These are phyloP conservation scores for Berberis vulgaris DNA, from an alignment of 164 flowering plant species.

Conservation along the genomic window DNA sequence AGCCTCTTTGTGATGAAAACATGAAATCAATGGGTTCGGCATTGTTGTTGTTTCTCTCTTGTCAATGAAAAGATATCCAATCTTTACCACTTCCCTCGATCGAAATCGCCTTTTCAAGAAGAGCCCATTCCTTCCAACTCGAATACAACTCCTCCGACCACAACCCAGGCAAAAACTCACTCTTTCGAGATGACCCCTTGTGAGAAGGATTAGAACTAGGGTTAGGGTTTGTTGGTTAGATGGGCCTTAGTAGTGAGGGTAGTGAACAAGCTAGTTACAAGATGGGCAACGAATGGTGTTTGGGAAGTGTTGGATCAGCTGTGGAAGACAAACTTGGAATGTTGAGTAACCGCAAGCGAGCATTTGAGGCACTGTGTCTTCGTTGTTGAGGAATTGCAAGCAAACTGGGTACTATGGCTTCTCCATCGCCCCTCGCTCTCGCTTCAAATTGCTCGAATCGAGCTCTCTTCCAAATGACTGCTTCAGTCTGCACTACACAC, in stretches of 20 bases:
- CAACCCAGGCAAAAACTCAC: slow-evolving; percentile 20
- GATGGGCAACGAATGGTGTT: slow-evolving; percentile 72
- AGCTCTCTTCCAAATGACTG: too few species aligned
- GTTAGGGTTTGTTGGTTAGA: slow-evolving; percentile 18
- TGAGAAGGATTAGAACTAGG: slow-evolving; percentile 3
- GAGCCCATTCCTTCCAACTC: slow-evolving; percentile 53
- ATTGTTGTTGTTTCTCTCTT: too few species aligned
- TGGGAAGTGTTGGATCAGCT: slow-evolving; percentile 46
- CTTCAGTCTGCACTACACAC: too few species aligned
- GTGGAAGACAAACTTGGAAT: slow-evolving; percentile 59
- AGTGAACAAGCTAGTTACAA: slow-evolving; percentile 63
- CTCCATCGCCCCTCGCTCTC: slow-evolving; percentile 18
- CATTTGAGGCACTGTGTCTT: slow-evolving; percentile 54
- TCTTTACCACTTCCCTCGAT: slow-evolving; percentile 10
- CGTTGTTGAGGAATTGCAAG: slow-evolving; percentile 48
- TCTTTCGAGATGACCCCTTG: not conserved
- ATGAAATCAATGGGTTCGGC: too few species aligned
- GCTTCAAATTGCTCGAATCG: too few species aligned
- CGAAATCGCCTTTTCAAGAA: slow-evolving; percentile 36
- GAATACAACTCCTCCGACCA: slow-evolving; percentile 56
- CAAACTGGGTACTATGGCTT: slow-evolving; percentile 92
- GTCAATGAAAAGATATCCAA: not conserved
- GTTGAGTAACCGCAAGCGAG: slow-evolving; percentile 83
- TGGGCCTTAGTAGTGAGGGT: slow-evolving; percentile 44
- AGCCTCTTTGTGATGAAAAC: too few species aligned